Percentiles rank a stretch among this genome's conserved stretches.
phyloP scores from a whole-genome alignment of 23 red algal genomes.

The Chondrus crispus region DNA sequence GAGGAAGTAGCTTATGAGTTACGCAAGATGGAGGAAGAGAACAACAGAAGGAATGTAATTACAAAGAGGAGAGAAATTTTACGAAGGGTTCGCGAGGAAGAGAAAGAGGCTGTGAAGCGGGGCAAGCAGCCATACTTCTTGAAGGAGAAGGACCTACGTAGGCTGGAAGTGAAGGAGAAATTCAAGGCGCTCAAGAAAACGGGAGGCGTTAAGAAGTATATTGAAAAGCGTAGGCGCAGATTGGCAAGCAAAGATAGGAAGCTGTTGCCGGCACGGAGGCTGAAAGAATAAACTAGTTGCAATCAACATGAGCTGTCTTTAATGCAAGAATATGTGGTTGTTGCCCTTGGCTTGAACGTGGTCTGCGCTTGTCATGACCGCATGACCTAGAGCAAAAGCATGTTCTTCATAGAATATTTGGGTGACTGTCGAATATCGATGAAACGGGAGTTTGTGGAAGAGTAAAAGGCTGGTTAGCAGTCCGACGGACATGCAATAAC shows the following conservation, averaged over 20 bases:
- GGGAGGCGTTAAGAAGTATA: conserved; percentile 57
- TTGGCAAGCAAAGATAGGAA: conserved; percentile 60
- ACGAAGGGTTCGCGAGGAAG: neutral
- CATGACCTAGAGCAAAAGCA: too few species aligned
- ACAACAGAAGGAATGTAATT: conserved; percentile 8
- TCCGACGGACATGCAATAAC: too few species aligned
- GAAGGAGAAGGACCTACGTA: conserved; percentile 49
- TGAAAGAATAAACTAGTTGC: too few species aligned
- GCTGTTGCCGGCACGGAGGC: neutral
- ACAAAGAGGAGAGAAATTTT: conserved; percentile 12
- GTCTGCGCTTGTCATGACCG: too few species aligned
- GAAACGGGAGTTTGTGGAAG: too few species aligned
- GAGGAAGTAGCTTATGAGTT: conserved; percentile 24
- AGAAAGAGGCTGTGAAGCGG: conserved; percentile 51
- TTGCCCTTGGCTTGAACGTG: too few species aligned
- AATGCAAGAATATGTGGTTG: too few species aligned
- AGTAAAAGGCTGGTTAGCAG: too few species aligned
- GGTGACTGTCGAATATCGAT: too few species aligned
- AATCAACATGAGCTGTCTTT: too few species aligned
- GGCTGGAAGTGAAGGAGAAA: conserved; percentile 36
- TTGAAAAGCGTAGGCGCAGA: conserved; percentile 53
- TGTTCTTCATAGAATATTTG: too few species aligned
- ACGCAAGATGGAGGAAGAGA: conserved; percentile 22
- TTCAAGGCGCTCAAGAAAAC: conserved; percentile 64
- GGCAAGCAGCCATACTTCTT: conserved; percentile 60